These are phyloP conservation scores for Grosmannia serpens DNA, from an alignment of 2,329 filamentous ascomycete genomes.

Conservation along the genomic window DNA sequence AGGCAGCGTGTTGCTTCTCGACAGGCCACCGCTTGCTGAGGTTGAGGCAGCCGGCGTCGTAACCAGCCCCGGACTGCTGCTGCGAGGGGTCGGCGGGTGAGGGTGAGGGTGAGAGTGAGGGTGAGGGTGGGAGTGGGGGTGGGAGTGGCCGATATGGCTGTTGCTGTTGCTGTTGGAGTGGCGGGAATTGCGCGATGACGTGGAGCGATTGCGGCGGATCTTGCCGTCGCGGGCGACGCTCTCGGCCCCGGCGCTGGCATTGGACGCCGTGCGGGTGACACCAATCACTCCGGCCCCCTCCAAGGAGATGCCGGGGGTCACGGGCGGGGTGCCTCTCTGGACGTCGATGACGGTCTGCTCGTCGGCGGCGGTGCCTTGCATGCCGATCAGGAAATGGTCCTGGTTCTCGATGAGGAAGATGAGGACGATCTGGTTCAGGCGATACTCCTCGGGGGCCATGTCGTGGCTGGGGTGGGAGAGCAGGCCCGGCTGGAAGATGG, in stretches of 20 bases:
- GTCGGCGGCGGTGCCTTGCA: conserved; percentile 98
- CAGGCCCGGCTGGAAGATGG: conserved; percentile 95
- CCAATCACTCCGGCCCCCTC: conserved; percentile 38
- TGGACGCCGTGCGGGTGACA: conserved; percentile 69
- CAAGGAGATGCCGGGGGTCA: conserved; percentile 25
- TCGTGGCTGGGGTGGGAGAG: conserved; percentile 88
- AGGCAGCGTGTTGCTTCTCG: conserved; percentile 79
- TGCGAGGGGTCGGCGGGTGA: conserved; percentile 47
- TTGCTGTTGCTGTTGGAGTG: conserved; percentile 41
- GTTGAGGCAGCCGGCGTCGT: conserved; percentile 33
- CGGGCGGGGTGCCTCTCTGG: conserved; percentile 55
- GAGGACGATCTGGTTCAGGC: conserved; percentile 88
- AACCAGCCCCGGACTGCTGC: conserved; percentile 45
- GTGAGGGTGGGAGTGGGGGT: no score
- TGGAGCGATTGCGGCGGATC: conserved; percentile 78
- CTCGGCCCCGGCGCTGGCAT: conserved; percentile 77
- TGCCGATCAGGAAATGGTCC: conserved; percentile 94
- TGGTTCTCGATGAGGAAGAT: conserved; percentile 98
- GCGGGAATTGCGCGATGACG: conserved; percentile 78
- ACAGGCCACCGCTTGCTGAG: conserved; percentile 30
- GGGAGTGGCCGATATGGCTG: conserved; percentile 30
- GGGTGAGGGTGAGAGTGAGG: conserved; percentile 23
- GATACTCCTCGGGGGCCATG: conserved; percentile 91
- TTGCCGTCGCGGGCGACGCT: conserved; percentile 72
- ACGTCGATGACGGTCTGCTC: conserved; percentile 57